Evolutionary conservation across 2,329 filamentous ascomycete species (phyloP).

Genomic region (Aureobasidium sp.): DNA sequence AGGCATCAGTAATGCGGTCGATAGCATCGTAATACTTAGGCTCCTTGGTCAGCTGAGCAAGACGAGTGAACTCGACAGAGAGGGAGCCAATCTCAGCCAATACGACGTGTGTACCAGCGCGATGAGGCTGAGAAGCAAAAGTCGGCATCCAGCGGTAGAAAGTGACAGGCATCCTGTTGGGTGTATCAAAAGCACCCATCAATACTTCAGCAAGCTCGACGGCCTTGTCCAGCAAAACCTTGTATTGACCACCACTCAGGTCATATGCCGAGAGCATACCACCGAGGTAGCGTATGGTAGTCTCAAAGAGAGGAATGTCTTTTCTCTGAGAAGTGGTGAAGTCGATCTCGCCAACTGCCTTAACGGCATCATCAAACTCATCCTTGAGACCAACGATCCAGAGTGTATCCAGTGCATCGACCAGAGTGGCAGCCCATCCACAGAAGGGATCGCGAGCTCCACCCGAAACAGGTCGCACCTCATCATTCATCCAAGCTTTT

Average conservation of each 20-base stretch:
- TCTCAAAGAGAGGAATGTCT: slow-evolving; percentile 83
- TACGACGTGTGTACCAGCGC: slow-evolving; percentile 48
- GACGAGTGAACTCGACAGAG: slow-evolving; percentile 78
- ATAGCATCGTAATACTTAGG: slow-evolving; percentile 85
- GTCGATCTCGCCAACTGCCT: slow-evolving; percentile 64
- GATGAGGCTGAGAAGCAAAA: slow-evolving; percentile 54
- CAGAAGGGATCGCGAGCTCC: slow-evolving; percentile 72
- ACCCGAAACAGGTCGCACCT: slow-evolving; percentile 65
- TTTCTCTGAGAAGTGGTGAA: slow-evolving; percentile 62
- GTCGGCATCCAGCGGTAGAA: slow-evolving; percentile 71
- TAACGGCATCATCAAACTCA: slow-evolving; percentile 72
- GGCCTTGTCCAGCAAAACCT: slow-evolving; percentile 66
- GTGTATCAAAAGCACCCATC: slow-evolving; percentile 80
- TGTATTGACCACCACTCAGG: slow-evolving; percentile 62
- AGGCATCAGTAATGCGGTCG: slow-evolving; percentile 71
- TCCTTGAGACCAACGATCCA: slow-evolving; percentile 77
- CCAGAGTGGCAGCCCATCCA: slow-evolving; percentile 80
- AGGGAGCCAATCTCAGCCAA: slow-evolving; percentile 68
- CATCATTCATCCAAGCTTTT: slow-evolving; percentile 78
- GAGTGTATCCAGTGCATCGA: slow-evolving; percentile 73
- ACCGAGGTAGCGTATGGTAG: slow-evolving; percentile 82
- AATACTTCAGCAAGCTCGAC: slow-evolving; percentile 71
- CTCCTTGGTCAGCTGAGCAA: slow-evolving; percentile 76
- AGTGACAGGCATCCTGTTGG: slow-evolving; percentile 82
- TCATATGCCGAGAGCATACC: slow-evolving; percentile 82